These are phyloP conservation scores for Boechera stricta DNA, from an alignment of 345 rosid species.

Conservation along the genomic window DNA sequence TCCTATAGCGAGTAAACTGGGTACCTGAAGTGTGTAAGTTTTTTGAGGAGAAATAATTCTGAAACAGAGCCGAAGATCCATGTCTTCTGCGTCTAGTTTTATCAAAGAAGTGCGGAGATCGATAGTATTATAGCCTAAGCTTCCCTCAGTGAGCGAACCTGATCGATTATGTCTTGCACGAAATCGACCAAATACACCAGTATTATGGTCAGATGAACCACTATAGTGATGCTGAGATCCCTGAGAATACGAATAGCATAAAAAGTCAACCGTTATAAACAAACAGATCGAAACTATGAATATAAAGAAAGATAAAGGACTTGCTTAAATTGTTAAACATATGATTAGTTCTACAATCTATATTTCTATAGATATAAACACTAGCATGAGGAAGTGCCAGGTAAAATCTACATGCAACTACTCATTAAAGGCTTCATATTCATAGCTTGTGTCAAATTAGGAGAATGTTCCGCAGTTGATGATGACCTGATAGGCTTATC, in stretches of 20 bases:
- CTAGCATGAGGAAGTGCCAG: slow-evolving; percentile 9
- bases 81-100: slow-evolving; percentile 83
- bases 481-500: not conserved
- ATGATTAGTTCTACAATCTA: not conserved
- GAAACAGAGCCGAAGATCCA: slow-evolving; percentile 85
- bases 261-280: not conserved
- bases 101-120: slow-evolving; percentile 73
- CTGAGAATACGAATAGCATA: slow-evolving; percentile 44
- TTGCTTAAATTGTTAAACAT: not conserved
- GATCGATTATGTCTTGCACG: slow-evolving; percentile 69
- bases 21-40: slow-evolving; percentile 85
- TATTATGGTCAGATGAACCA: slow-evolving; percentile 64
- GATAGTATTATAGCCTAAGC: slow-evolving; percentile 54
- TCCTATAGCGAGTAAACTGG: slow-evolving; percentile 19
- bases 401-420: not conserved
- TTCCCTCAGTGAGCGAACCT: slow-evolving; percentile 56
- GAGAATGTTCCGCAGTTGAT: not conserved
- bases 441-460: not conserved
- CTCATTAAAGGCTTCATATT: not conserved
- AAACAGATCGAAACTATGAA: slow-evolving; percentile 6
- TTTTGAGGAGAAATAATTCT: slow-evolving; percentile 84
- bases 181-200: slow-evolving; percentile 79
- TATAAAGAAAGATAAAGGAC: not conserved
- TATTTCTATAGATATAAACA: not conserved
- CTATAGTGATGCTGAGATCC: slow-evolving; percentile 66